Evolutionary conservation across 2,329 filamentous ascomycete genomes (phyloP), one percentile per base, ranked within the genome.

Genomic region (Diatrype stigma): DNA sequence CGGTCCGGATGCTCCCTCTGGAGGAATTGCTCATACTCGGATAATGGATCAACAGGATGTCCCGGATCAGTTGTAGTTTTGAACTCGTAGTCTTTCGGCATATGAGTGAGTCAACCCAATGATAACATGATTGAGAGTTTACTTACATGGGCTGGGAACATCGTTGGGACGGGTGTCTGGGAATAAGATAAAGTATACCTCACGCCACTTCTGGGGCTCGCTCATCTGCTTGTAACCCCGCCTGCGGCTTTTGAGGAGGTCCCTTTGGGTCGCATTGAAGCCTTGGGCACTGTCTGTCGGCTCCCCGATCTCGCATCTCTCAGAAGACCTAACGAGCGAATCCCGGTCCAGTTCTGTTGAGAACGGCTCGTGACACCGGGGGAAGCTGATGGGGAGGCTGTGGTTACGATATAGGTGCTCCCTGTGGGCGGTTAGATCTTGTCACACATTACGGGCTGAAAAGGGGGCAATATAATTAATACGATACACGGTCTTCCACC

Each of bases 361-460:
- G 23, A 57, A 57, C n/a, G 47, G 21, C 7, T 51, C 45, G 23
- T 54, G 48, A 42, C 56, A 57, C 22, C 56, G 28, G 28, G 50
- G 48, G 28, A 53, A 57, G 34, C 55, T 47, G 6, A 48, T 42
- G 1, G 54, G 56, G 5, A 56, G 46, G 3, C 45, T 40, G 19
- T 57, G 56, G 8, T 52, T 53, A 11, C 56, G 49, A 37, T 57
- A 56, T n/a, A 57, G 42, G 35, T 57, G 56, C 32, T 57, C 56
- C 21, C 48, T 49, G 17, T 21, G 10, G 7, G 16, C 8, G n/a
- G 7, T 17, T 17, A 45, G 22, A 21, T 26, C 17, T 8, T 19
- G n/a, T 19, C 19, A 19, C 7, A 7, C 12, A 16, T 14, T 11
- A 22, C 48, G 12, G n/a, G 45, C 51, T 57, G 26, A 30, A 30